These are phyloP conservation scores for Ophiostoma pallidulum DNA, from an alignment of 2,329 filamentous ascomycete genomes.

Conservation along the genomic window DNA sequence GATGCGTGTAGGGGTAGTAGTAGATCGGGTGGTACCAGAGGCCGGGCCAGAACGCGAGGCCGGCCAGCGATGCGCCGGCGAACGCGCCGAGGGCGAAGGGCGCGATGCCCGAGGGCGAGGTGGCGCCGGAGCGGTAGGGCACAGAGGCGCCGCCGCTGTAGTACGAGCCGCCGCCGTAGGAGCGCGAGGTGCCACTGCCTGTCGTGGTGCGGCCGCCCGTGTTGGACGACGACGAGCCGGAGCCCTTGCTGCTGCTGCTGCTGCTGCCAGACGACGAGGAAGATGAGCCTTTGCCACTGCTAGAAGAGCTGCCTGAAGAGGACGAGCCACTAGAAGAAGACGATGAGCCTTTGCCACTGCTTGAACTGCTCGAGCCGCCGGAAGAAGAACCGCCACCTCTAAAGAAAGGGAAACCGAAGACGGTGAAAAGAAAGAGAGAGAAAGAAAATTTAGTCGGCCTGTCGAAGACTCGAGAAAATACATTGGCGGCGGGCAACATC, in stretches of 20 bases:
- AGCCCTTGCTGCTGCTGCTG: slow-evolving; percentile 10
- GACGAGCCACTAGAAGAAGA: slow-evolving; percentile 15
- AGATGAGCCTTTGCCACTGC: not conserved
- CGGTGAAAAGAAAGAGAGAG: no score
- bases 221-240: slow-evolving; percentile 26
- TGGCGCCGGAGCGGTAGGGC: slow-evolving; percentile 51
- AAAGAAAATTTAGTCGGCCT: no score
- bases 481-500: no score
- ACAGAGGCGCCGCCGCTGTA: slow-evolving; percentile 56
- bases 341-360: no score
- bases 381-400: no score
- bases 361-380: no score
- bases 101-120: slow-evolving; percentile 41
- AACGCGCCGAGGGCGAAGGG: slow-evolving; percentile 42
- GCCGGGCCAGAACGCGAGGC: slow-evolving; percentile 53
- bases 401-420: no score
- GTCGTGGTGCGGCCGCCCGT: slow-evolving; percentile 43
- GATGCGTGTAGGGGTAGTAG: slow-evolving; percentile 46
- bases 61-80: slow-evolving; percentile 29
- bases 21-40: slow-evolving; percentile 56
- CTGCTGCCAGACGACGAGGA: no score
- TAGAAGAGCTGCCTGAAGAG: slow-evolving; percentile 9
- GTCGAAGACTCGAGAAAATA: no score
- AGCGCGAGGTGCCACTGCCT: slow-evolving; percentile 48
- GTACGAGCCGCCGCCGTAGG: slow-evolving; percentile 52